Evolutionary conservation across 2,329 filamentous ascomycete genomes (phyloP).

Genomic region (Capronia americana): DNA sequence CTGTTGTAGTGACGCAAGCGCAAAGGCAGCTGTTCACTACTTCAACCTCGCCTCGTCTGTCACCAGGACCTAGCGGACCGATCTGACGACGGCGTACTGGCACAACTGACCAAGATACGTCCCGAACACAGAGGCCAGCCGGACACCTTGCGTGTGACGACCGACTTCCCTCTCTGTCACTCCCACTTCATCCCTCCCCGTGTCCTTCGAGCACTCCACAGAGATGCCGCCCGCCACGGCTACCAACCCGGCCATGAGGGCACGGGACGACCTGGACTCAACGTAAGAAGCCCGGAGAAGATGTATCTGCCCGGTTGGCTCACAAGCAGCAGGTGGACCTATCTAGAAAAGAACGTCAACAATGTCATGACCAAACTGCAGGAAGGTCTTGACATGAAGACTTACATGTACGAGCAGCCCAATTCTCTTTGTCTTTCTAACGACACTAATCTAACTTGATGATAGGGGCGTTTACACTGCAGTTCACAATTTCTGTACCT

Average conservation of each 20-base stretch:
- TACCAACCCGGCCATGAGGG: conserved; percentile 34
- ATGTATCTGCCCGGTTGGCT: not conserved
- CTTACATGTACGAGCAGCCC: conserved; percentile 59
- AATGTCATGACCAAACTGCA: conserved; percentile 93
- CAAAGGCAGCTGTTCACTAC: conserved; percentile 4
- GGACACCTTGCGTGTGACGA: not conserved
- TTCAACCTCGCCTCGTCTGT: not conserved
- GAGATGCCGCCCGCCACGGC: conserved; percentile 36
- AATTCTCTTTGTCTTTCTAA: conserved; percentile 57
- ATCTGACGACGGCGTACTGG: not conserved
- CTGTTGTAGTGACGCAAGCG: not conserved
- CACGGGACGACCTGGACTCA: conserved; percentile 62
- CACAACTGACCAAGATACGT: not conserved
- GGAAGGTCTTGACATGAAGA: conserved; percentile 91
- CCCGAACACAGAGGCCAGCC: not conserved
- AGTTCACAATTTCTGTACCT: conserved; percentile 99
- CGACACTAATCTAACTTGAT: conserved; percentile 1
- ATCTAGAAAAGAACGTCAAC: conserved; percentile 84
- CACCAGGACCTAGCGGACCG: not conserved
- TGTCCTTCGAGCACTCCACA: not conserved
- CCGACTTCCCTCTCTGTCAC: not conserved
- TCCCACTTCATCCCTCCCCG: not conserved
- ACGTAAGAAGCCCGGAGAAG: conserved; percentile 56
- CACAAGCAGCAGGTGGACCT: conserved; percentile 72
- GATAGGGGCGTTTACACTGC: conserved; percentile 60